Conservation (phyloP, 345 rosid genomes). For the Citropsis articulata region DNA sequence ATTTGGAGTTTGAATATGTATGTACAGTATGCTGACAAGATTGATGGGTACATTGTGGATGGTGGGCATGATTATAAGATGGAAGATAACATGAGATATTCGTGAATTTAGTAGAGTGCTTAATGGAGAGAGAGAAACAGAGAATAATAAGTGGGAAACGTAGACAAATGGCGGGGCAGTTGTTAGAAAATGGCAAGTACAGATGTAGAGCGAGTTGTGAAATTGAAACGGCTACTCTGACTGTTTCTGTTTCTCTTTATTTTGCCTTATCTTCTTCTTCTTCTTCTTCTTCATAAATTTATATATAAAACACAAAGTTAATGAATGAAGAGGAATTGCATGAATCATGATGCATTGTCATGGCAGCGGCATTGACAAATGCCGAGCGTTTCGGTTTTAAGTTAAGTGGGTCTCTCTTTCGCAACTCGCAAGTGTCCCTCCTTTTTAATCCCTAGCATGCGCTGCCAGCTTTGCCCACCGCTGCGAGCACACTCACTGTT, state of each 20-base stretch:
- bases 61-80: no score
- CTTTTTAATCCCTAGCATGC: neutral
- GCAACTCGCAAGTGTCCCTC: constrained; percentile 9
- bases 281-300: no score
- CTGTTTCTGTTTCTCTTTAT: neutral
- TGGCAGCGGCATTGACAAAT: neutral
- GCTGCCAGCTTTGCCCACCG: neutral
- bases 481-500: no score
- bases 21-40: neutral
- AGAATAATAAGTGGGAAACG: neutral
- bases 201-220: neutral
- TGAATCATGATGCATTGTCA: neutral
- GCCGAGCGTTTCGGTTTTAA: neutral
- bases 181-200: neutral
- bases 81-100: no score
- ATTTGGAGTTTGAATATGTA: neutral
- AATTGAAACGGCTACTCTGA: constrained; percentile 10
- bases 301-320: no score
- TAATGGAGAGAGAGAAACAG: neutral
- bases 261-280: neutral
- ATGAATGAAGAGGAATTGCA: no score
- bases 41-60: neutral
- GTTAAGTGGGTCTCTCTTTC: neutral
- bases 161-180: neutral
- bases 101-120: no score